A percentile compares a stretch with the other conserved stretches of the same genome.
Evolutionary conservation across 306 rosid genomes (phyloP).

Genomic region (Lupinus albus): DNA sequence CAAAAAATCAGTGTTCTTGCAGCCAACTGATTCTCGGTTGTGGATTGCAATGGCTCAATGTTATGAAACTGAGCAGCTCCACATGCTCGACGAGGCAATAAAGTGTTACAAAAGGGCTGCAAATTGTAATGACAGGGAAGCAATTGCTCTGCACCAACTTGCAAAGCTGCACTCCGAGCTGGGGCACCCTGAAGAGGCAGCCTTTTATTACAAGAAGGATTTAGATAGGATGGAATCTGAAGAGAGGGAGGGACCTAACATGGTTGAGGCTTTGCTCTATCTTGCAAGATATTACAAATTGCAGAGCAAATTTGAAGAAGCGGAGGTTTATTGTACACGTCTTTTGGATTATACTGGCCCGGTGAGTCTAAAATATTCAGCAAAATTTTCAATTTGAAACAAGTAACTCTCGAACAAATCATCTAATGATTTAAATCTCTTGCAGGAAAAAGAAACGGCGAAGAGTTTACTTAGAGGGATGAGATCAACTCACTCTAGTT

Average conservation of each 20-base stretch:
- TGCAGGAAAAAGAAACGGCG: slow-evolving; percentile 93
- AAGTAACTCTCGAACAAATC: background rate
- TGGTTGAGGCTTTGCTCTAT: slow-evolving; percentile 83
- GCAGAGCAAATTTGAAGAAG: slow-evolving; percentile 75
- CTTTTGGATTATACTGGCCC: slow-evolving; percentile 95
- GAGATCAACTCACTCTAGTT: slow-evolving; percentile 65
- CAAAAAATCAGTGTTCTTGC: slow-evolving; percentile 85
- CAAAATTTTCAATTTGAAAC: slow-evolving; percentile 25
- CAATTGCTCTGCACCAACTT: slow-evolving; percentile 83
- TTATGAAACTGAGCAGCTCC: slow-evolving; percentile 80
- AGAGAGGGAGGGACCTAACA: slow-evolving; percentile 96
- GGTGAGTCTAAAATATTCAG: slow-evolving; percentile 53
- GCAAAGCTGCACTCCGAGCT: slow-evolving; percentile 79
- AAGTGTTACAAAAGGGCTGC: slow-evolving; percentile 93
- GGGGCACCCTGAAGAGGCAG: slow-evolving; percentile 81
- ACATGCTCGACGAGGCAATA: slow-evolving; percentile 83
- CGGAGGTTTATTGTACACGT: slow-evolving; percentile 92
- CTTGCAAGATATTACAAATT: slow-evolving; percentile 70
- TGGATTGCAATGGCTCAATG: slow-evolving; percentile 99
- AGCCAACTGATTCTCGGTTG: slow-evolving; percentile 89
- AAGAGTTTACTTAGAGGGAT: slow-evolving; percentile 87
- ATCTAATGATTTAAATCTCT: slow-evolving; percentile 28
- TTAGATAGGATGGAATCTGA: slow-evolving; percentile 94
- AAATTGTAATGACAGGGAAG: slow-evolving; percentile 84
- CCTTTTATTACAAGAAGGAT: slow-evolving; percentile 86